phyloP scores from a whole-genome alignment of 345 rosid genomes.

The Capsella bursapastoris region DNA sequence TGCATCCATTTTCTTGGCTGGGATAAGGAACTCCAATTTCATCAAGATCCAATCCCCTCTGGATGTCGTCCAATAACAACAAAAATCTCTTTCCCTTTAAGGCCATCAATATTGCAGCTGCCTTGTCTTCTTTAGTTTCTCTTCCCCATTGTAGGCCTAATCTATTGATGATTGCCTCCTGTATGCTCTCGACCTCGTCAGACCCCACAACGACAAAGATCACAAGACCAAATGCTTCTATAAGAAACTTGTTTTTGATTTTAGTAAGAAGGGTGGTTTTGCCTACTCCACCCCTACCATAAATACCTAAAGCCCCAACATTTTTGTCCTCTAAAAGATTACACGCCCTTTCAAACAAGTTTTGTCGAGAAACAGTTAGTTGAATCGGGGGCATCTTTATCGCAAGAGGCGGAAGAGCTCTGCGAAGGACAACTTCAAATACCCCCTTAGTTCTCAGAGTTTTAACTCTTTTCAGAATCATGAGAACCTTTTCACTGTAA shows the following conservation, averaged over 20 bases:
- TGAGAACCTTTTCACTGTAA: neutral
- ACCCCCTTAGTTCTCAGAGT: neutral
- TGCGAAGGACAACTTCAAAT: neutral
- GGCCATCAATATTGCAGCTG: neutral
- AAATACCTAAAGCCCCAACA: neutral
- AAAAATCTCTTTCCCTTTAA: neutral
- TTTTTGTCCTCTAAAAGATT: neutral
- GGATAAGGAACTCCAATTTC: neutral
- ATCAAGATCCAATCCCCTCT: neutral
- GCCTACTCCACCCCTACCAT: neutral
- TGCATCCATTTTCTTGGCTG: constrained; percentile 4
- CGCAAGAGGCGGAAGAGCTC: neutral
- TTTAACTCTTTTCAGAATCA: neutral
- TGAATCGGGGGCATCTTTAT: neutral
- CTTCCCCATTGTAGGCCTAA: neutral
- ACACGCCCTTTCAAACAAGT: neutral
- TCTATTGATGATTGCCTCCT: neutral
- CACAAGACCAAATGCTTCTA: neutral
- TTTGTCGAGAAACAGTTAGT: neutral
- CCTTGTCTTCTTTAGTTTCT: neutral
- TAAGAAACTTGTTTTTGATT: neutral
- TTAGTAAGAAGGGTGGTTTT: neutral
- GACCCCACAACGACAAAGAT: neutral
- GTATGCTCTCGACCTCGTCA: neutral
- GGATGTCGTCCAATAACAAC: neutral